These are phyloP conservation scores for Zasmidium angulare DNA, from an alignment of 2,329 filamentous ascomycete species.

Conservation along the genomic window DNA sequence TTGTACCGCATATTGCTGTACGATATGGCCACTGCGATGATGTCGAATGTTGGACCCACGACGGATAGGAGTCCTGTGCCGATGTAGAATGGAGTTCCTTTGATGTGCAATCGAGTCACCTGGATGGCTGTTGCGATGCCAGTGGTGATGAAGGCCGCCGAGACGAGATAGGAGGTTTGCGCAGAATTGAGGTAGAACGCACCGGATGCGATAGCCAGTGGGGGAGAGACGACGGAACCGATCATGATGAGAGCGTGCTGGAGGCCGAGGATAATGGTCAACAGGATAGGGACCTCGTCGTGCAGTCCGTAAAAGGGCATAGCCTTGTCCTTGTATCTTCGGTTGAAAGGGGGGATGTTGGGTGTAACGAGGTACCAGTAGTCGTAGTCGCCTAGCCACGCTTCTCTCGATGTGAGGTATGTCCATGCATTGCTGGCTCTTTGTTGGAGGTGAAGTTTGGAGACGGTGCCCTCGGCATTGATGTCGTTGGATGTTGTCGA, in stretches of 20 bases:
- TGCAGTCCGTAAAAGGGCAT: conserved; percentile 11
- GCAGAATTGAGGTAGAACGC: conserved; percentile 5
- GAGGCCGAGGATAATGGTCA: conserved; percentile 10
- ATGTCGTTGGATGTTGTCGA: too few relatives aligned
- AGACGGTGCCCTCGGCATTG: background rate
- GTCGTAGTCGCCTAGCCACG: conserved; percentile 11
- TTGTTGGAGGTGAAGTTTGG: background rate
- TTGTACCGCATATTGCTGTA: conserved; percentile 7
- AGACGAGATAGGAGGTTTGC: conserved; percentile 10
- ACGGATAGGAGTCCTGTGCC: conserved; percentile 10
- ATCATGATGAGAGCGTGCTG: conserved; percentile 14
- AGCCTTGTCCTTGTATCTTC: conserved; percentile 1
- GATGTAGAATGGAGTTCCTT: conserved; percentile 9
- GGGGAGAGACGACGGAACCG: conserved; percentile 9
- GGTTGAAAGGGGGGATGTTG: conserved; percentile 13
- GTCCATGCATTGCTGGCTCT: background rate
- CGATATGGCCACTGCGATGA: conserved; percentile 6
- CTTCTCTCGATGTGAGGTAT: conserved; percentile 9
- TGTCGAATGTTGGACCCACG: conserved; percentile 13
- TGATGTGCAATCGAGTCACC: conserved; percentile 10
- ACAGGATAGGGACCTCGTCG: conserved; percentile 12
- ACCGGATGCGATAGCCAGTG: conserved; percentile 7
- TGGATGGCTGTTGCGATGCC: conserved; percentile 12
- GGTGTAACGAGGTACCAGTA: conserved; percentile 15
- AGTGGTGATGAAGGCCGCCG: conserved; percentile 12